Base-by-base conservation (phyloP, 441 rosid genomes). In the Cnidoscolus chayamansa region DNA sequence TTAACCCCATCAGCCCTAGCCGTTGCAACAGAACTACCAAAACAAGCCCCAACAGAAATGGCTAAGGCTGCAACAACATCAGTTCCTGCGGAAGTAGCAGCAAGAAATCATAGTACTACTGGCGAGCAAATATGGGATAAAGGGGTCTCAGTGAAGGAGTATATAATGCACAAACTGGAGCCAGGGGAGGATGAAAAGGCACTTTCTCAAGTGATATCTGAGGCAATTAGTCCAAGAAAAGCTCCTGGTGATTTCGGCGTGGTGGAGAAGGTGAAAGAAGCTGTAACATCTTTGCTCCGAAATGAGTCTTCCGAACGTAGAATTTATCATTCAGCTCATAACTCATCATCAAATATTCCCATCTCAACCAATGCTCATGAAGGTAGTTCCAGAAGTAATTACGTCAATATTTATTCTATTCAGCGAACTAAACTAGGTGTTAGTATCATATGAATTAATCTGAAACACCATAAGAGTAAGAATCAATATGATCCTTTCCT, bases 91-190 rank as follows among this genome's bases (percentile, higher is more conserved):
- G 70, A 17, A 31, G 54, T 63, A 6, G 63, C 63, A 17, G 53
- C 70, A 3, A 51, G 53, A 12, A 70, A 13, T 51, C 66, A 35
- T 17, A 0, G 31, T 13, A 53, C 73, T 32, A 61, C 81, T 9
- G 70, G 74, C 0, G 77, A 77, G 48, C 77, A 83, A 73, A 76
- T 80, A 16, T 89, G 90, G 90, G 91, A 89, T 70, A 91, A 91
- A 84, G 96, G 97, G 17, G 94, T 91, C 17, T 93, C 98, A 0
- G 91, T 91, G 83, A 94, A 89, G 82, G 96, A 88, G 74, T 90
- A 84, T 70, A 75, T 90, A 81, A 76, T 77, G 74, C 78, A 90
- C 58, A 90, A 88, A 82, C 70, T 94, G 57, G 89, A 89, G 75
- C 98, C 97, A 7, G 92, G 97, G 0, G 92, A 90, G 66, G 95